Base-by-base conservation (phyloP, 768 basidiomycete genomes). In the Gymnopilus dilepis region DNA sequence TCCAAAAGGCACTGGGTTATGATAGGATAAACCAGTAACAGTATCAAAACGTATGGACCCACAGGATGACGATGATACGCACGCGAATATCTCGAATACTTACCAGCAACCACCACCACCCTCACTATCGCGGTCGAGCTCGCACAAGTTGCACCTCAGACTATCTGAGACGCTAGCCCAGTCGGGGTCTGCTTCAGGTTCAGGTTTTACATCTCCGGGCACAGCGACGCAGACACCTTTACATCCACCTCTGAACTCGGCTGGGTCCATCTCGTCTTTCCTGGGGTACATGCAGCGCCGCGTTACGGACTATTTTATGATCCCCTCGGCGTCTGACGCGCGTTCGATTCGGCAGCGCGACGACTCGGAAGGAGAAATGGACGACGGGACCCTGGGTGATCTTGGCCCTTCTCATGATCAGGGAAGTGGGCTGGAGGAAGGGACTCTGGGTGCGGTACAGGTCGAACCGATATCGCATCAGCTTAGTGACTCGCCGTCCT, bases 251-350 rank as follows among this genome's bases (percentile, higher is more conserved):
- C 38, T 33, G 34, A 21, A 24, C 47, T 28, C 51, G 17, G 47
- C 56, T 21, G 58, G 30, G 6, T 64, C 56, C 37, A 58, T 65
- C 43, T 58, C 66, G n/a, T 69, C 72, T 9, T 59, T 73, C 51
- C 48, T 74, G 28, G 65, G 57, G 30, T 69, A 66, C 62, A 73
- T 74, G 72, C 71, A 72, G 28, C 71, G 70, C 9, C 72, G 68
- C 11, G 54, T 74, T n/a, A 70, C 72, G 15, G 70, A 67, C 41
- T 37, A 67, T 28, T 50, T 50, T 28, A 66, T 72, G 31, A 62
- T 67, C 24, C 47, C 47, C 17, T 50, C 47, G 47, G 64, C 64
- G 19, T 53, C 65, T 13, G 59, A 68, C 59, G 57, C 58, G 17
- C 65, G 41, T 31, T 56, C 65, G 17, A 38, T 50, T 4, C 4